Evolutionary conservation across 768 basidiomycete species (phyloP), one percentile per base, ranked within the genome.

Genomic region (Tylopilus cervinicoccineus): DNA sequence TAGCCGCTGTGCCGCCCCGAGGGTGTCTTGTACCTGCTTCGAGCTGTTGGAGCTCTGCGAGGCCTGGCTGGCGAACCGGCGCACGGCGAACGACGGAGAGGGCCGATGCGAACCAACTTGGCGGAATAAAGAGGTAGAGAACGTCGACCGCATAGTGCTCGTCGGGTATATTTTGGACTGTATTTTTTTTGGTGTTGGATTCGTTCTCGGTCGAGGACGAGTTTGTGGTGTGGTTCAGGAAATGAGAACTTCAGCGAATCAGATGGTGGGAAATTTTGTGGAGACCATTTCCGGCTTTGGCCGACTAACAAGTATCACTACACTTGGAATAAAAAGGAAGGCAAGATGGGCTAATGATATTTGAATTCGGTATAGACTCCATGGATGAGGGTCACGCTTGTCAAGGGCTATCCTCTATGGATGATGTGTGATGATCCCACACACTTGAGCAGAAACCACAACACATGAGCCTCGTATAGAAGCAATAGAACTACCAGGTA

Each of bases 11-110:
- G 78, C 83, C 37, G 70, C 66, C 41, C 76, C 72, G 51, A 86
- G 69, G 34, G 78, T 73, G 45, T 88, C 83, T 67, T 86, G 81
- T 6, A 85, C 83, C 65, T 84, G 86, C 71, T 86, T 81, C 63
- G 82, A 80, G 38, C 24, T 50, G 29, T 44, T 27, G 2, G 81
- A 67, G 6, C 72, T 67, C 55, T 79, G 76, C 27, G 76, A 48
- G 20, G 40, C 27, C 20, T 48, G 50, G 23, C 36, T 37, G 45
- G 72, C 63, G 60, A 78, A 72, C 49, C 77, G 77, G 32, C 53
- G 62, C n/a, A 47, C 38, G 16, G 41, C 36, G 33, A 53, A 63
- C 22, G 58, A 42, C 19, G 55, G 47, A 24, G 51, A 32, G 43
- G 48, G 41, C 19, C 52, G 57, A 22, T 50, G 60, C 22, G 47